Percentiles rank a stretch among this genome's conserved stretches.
These are phyloP conservation scores for Sphaerosporella brunnea DNA, from an alignment of 495 filamentous ascomycete species.

Conservation along the genomic window DNA sequence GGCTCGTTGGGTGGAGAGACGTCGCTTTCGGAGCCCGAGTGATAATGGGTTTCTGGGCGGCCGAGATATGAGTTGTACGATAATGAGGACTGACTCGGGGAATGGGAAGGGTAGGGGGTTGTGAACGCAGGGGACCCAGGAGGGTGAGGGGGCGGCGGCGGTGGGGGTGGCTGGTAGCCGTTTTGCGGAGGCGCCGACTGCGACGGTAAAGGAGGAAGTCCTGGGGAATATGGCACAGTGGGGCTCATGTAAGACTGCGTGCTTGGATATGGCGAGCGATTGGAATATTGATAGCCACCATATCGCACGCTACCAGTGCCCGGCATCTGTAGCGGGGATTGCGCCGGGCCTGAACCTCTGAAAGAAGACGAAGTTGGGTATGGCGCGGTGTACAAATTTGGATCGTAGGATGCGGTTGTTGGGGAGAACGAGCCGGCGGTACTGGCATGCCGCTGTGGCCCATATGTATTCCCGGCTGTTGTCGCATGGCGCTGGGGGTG, in stretches of 20 bases:
- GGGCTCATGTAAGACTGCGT: slow-evolving; percentile 15
- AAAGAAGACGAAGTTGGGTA: slow-evolving; percentile 12
- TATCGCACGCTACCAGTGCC: background rate
- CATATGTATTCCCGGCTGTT: slow-evolving; percentile 15
- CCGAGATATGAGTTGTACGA: slow-evolving; percentile 1
- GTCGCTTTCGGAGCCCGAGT: slow-evolving; percentile 25
- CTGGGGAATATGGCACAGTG: slow-evolving; percentile 20
- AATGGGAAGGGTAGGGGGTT: background rate
- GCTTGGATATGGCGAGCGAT: slow-evolving; percentile 10
- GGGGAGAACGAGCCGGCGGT: slow-evolving; percentile 20
- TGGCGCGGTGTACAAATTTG: slow-evolving; percentile 20
- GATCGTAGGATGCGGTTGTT: slow-evolving; percentile 21
- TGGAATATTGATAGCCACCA: slow-evolving; percentile 5
- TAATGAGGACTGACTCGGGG: background rate
- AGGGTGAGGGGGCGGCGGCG: slow-evolving; percentile 22
- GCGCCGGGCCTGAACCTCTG: background rate
- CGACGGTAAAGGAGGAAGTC: slow-evolving; percentile 18
- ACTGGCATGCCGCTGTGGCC: slow-evolving; percentile 18
- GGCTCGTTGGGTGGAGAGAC: slow-evolving; percentile 16
- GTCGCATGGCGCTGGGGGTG: slow-evolving; percentile 29
- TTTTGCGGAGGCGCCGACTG: slow-evolving; percentile 21
- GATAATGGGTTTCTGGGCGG: slow-evolving; percentile 24
- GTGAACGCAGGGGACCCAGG: slow-evolving; percentile 19
- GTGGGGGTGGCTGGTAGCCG: slow-evolving; percentile 22
- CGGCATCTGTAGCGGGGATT: slow-evolving; percentile 1